Evolutionary conservation across 2,329 filamentous ascomycete genomes (phyloP).

Genomic region (Fusarium aywerte): DNA sequence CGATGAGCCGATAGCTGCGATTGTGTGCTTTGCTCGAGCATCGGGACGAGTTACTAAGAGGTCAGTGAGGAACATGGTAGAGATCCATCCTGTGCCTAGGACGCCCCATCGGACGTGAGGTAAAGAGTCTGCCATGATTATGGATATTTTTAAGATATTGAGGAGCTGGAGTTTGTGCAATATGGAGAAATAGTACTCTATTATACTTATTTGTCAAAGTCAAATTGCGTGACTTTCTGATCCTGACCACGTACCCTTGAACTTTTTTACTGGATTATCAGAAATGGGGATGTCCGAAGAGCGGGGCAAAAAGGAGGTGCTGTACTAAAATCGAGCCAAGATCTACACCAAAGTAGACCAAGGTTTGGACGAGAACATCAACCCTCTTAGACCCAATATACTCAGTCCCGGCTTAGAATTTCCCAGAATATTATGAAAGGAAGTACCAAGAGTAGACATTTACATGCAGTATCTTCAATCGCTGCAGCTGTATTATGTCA

Average conservation of each 20-base stretch:
- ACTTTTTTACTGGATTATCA: not conserved
- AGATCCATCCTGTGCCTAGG: constrained; percentile 29
- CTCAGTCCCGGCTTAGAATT: not conserved
- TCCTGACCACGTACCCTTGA: not conserved
- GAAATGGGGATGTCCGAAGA: not conserved
- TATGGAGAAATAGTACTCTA: fast-evolving
- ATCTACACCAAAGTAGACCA: not conserved
- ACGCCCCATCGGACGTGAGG: constrained; percentile 25
- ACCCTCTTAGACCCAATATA: not conserved
- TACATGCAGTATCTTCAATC: not conserved
- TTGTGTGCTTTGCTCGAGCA: constrained; percentile 4
- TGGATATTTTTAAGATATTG: not conserved
- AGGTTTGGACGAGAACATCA: not conserved
- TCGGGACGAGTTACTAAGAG: constrained; percentile 7
- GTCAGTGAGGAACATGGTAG: constrained; percentile 23
- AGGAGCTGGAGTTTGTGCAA: not conserved
- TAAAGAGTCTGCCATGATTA: not conserved
- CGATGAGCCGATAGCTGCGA: constrained; percentile 14
- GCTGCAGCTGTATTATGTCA: not conserved
- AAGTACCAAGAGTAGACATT: not conserved
- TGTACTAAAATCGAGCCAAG: not conserved
- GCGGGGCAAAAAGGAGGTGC: not conserved
- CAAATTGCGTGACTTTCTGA: constrained; percentile 1
- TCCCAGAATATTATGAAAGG: not conserved
- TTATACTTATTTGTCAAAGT: not conserved